phyloP scores from a whole-genome alignment of 208 protist genomes.

The Acanthamoeba castellanii region DNA sequence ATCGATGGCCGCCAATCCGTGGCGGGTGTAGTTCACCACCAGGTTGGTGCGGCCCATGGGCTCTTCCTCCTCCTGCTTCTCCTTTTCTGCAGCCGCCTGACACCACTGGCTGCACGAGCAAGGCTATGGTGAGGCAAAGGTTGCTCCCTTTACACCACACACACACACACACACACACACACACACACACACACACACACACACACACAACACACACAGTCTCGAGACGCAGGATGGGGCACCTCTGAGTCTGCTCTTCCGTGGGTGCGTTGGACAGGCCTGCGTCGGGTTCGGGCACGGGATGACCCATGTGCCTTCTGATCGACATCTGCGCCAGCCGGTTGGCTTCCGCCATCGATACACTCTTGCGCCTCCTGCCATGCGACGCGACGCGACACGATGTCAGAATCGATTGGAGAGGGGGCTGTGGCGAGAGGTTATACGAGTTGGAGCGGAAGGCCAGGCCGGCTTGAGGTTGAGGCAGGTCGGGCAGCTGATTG shows the following conservation, averaged over 20 bases:
- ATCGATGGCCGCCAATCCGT: neutral
- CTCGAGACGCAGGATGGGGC: too few species aligned
- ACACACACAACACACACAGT: too few species aligned
- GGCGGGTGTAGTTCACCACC: neutral
- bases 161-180: too few species aligned
- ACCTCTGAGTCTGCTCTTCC: too few species aligned
- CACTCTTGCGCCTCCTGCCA: neutral
- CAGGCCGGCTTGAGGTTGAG: neutral
- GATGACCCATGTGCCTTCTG: neutral
- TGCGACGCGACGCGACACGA: too few species aligned
- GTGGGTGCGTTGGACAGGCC: neutral
- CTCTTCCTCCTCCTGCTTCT: neutral
- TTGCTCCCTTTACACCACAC: too few species aligned
- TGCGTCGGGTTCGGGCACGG: neutral
- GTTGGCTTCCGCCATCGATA: neutral
- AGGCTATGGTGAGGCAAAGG: too few species aligned
- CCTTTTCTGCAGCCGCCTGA: too few species aligned
- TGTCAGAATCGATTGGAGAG: neutral
- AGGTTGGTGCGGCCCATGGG: neutral
- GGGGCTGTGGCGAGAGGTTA: too few species aligned
- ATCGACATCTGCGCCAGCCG: neutral
- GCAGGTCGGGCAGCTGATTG: neutral
- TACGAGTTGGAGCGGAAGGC: too few species aligned
- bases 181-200: too few species aligned
- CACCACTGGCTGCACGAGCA: too few species aligned